Base-by-base conservation (phyloP, 2,329 filamentous ascomycete genomes). In the Cadophora sp. region DNA sequence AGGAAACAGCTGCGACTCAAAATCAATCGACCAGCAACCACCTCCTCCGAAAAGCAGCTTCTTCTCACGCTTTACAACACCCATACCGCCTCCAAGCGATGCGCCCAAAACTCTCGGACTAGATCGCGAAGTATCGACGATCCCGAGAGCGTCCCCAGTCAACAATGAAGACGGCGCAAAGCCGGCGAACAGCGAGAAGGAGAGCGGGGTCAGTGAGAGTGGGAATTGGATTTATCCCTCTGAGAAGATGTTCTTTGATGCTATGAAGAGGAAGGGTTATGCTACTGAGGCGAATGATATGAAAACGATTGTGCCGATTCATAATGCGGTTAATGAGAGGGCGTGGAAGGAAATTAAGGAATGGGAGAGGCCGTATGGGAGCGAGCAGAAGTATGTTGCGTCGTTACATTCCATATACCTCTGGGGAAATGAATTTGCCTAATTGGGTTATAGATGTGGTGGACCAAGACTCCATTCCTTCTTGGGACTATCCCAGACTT, bases 151-250 rank as follows among this genome's bases (percentile, higher is more conserved):
- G 1, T 79, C 79, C n/a, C 68, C 76, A 3, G 72, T 79, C 61
- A 82, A 81, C 1, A 74, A 70, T 58, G 77, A 81, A 46, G 80
- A 80, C 62, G 79, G 76, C 40, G 78, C 80, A 53, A 80, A 72
- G 63, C 86, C 88, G 0, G 90, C 91, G 16, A 97, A 97, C 80
- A 85, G 87, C 69, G 93, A 97, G 80, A 81, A 87, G 70, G 94
- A 97, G 78, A 92, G 92, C 70, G 85, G 89, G 26, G 89, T 93
- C 75, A 82, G 85, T 62, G 78, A 82, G 46, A 87, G 88, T 0
- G 95, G 95, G 0, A 97, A 97, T 79, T 99, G 96, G 96, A 91
- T 99, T 69, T 99, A 99, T 80, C 96, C 96, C 0, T 96, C 92
- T 0, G 95, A 98, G 79, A 91, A 92, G 77, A 97, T 97, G 89